Percentiles rank a stretch among this genome's conserved stretches.
Conservation (phyloP, 2,329 filamentous ascomycete genomes). For the Aspergillus piperis region DNA sequence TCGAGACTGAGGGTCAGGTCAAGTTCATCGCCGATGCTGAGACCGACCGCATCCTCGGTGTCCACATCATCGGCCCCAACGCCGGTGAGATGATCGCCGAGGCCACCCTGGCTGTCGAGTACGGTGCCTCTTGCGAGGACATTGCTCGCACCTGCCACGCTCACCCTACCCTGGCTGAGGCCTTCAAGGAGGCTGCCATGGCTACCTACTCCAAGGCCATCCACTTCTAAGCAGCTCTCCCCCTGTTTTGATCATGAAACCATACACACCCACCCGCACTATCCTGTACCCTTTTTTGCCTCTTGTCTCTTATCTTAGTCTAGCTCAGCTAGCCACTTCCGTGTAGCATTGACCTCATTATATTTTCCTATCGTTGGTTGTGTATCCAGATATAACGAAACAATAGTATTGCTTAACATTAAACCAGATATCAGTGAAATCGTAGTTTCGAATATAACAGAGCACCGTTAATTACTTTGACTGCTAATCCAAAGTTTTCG, state of each 20-base stretch:
- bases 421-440: background rate
- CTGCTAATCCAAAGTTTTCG: too few relatives aligned
- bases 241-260: slow-evolving; percentile 20
- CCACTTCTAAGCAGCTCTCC: slow-evolving; percentile 68
- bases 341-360: slow-evolving; percentile 42
- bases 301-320: slow-evolving; percentile 28
- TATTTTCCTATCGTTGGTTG: slow-evolving; percentile 26
- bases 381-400: background rate
- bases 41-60: slow-evolving; percentile 91
- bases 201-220: slow-evolving; percentile 93
- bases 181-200: slow-evolving; percentile 99
- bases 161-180: slow-evolving; percentile 92
- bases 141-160: slow-evolving; percentile 94
- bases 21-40: slow-evolving; percentile 97
- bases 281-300: slow-evolving; percentile 20
- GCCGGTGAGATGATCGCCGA: slow-evolving; percentile 99
- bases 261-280: slow-evolving; percentile 10
- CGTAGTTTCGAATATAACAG: too few relatives aligned
- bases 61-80: slow-evolving; percentile 94
- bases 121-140: slow-evolving; percentile 93
- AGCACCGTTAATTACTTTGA: too few relatives aligned
- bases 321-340: slow-evolving; percentile 40
- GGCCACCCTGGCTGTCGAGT: slow-evolving; percentile 91
- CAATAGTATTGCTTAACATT: background rate
- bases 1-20: slow-evolving; percentile 91